Percentiles rank a stretch among this genome's conserved stretches.
Conservation (phyloP, 257 asterid species). For the Mitragyna speciosa region DNA sequence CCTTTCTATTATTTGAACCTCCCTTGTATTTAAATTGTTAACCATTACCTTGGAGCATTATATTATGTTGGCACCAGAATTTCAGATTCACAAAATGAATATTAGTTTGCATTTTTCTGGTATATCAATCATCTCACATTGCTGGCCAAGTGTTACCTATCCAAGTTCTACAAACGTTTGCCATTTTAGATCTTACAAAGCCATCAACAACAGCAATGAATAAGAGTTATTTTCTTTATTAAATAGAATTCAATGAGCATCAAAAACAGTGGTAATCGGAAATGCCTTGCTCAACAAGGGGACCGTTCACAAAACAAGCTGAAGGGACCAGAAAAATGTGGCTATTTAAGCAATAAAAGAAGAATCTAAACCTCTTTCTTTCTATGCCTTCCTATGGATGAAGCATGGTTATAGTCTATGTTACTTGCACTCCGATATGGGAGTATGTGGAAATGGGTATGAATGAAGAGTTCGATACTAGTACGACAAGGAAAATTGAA, state of each 20-base stretch:
- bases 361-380: too few species aligned
- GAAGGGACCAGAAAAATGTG: too few species aligned
- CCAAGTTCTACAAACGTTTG: not conserved
- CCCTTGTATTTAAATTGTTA: not conserved
- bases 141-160: not conserved
- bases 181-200: too few species aligned
- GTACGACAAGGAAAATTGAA: too few species aligned
- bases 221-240: not conserved
- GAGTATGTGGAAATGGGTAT: too few species aligned
- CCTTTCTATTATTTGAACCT: not conserved
- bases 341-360: too few species aligned
- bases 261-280: not conserved
- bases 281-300: not conserved
- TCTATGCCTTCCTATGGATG: too few species aligned
- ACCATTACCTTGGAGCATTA: not conserved
- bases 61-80: not conserved
- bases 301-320: not conserved
- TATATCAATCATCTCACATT: not conserved
- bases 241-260: not conserved
- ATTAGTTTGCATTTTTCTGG: not conserved
- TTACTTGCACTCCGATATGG: too few species aligned
- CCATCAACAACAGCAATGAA: not conserved
- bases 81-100: not conserved
- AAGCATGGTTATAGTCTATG: too few species aligned
- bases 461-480: too few species aligned